phyloP scores from a whole-genome alignment of 331 rosid species.

The Dryas integrifolia region DNA sequence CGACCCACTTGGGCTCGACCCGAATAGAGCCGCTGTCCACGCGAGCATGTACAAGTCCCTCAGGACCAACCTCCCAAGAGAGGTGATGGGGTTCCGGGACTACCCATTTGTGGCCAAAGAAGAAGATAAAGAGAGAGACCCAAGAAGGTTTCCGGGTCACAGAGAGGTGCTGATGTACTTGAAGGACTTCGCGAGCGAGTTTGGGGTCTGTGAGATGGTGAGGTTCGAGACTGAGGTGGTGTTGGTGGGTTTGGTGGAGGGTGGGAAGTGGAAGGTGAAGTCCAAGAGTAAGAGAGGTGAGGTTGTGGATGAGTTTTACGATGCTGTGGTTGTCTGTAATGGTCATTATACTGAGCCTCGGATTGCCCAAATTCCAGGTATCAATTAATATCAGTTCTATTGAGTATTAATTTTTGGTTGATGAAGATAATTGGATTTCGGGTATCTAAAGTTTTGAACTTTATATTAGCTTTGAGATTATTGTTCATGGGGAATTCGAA shows the following conservation, averaged over 20 bases:
- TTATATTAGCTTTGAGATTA: background rate
- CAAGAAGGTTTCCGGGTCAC: conserved; percentile 79
- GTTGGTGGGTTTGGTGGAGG: conserved; percentile 39
- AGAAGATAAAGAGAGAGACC: conserved; percentile 47
- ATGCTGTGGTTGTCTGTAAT: conserved; percentile 75
- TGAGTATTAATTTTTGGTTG: no score
- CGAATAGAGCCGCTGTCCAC: conserved; percentile 45
- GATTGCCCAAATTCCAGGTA: conserved; percentile 60
- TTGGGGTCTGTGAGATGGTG: conserved; percentile 49
- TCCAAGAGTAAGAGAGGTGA: conserved; percentile 38
- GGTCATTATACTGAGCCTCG: conserved; percentile 68
- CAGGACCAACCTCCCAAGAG: conserved; percentile 77
- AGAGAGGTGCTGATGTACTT: conserved; percentile 67
- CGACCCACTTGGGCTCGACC: conserved; percentile 58
- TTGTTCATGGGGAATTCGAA: background rate
- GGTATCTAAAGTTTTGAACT: background rate
- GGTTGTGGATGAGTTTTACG: conserved; percentile 52
- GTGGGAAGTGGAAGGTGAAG: conserved; percentile 60
- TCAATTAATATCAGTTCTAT: background rate
- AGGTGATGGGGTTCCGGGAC: conserved; percentile 65
- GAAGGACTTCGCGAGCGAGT: conserved; percentile 55
- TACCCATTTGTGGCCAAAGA: conserved; percentile 54
- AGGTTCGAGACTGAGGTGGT: conserved; percentile 59
- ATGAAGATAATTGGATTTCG: background rate
- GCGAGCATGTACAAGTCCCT: conserved; percentile 77